These are phyloP conservation scores for Solanum hybrid DNA, from an alignment of 305 asterid genomes.

Conservation along the genomic window DNA sequence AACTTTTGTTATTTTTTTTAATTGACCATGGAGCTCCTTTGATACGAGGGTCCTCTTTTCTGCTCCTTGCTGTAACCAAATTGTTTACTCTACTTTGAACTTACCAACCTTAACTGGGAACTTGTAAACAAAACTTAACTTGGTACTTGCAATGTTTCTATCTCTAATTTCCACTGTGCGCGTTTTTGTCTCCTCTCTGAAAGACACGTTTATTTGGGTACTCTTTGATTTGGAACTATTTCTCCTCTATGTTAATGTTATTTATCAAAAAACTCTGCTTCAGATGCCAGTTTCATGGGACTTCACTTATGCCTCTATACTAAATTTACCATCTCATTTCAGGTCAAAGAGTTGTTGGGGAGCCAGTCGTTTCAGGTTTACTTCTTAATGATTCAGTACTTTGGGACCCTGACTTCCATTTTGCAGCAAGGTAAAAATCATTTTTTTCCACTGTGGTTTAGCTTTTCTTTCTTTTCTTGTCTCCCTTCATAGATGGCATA, in stretches of 20 bases:
- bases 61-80: neutral
- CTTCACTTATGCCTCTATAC: neutral
- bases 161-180: neutral
- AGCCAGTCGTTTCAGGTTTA: slow-evolving; percentile 88
- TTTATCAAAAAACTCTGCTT: neutral
- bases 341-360: slow-evolving; percentile 97
- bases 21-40: neutral
- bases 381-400: slow-evolving; percentile 76
- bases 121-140: neutral
- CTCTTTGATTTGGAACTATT: neutral
- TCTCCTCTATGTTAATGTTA: neutral
- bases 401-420: slow-evolving; percentile 82
- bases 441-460: slow-evolving; percentile 2
- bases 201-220: neutral
- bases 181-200: neutral
- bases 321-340: slow-evolving; percentile 12
- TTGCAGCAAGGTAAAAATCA: slow-evolving; percentile 72
- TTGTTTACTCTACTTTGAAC: neutral
- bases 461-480: neutral
- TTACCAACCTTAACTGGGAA: neutral
- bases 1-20: neutral
- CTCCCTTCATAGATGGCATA: neutral
- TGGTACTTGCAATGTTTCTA: neutral
- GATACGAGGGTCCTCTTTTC: neutral
- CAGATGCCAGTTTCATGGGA: neutral